Evolutionary conservation across 2,329 filamentous ascomycete species (phyloP).

Genomic region (Simplicillium sp.): DNA sequence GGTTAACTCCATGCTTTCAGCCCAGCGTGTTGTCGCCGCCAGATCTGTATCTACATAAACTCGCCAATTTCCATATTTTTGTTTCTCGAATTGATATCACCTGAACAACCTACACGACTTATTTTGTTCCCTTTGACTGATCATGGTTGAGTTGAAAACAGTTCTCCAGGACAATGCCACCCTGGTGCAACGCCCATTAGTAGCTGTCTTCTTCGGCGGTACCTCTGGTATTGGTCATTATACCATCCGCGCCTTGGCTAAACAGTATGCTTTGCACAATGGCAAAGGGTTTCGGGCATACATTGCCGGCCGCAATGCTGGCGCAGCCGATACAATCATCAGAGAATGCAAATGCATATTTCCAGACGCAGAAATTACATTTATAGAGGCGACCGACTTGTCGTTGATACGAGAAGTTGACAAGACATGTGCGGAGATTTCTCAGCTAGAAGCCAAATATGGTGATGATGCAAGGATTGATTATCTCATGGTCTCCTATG

Average conservation of each 20-base stretch:
- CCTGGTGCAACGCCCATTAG: background rate
- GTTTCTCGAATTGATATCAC: no score
- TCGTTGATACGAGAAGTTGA: background rate
- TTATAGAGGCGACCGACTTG: background rate
- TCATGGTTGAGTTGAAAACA: background rate
- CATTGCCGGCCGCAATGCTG: background rate
- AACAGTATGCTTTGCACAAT: background rate
- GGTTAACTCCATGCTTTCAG: no score
- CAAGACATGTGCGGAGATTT: background rate
- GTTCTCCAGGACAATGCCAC: background rate
- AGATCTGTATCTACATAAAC: no score
- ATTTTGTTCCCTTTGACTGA: background rate
- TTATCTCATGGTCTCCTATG: background rate
- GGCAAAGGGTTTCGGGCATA: background rate
- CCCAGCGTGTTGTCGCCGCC: no score
- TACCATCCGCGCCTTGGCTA: background rate
- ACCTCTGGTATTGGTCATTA: background rate
- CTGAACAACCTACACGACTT: no score
- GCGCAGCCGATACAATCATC: background rate
- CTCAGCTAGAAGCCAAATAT: background rate
- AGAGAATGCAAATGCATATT: background rate
- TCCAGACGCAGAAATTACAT: background rate
- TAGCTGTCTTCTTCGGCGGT: background rate
- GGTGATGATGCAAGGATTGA: background rate
- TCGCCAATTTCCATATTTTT: no score